These are phyloP conservation scores for Amanita molliuscula DNA, from an alignment of 768 basidiomycete species.

Conservation along the genomic window DNA sequence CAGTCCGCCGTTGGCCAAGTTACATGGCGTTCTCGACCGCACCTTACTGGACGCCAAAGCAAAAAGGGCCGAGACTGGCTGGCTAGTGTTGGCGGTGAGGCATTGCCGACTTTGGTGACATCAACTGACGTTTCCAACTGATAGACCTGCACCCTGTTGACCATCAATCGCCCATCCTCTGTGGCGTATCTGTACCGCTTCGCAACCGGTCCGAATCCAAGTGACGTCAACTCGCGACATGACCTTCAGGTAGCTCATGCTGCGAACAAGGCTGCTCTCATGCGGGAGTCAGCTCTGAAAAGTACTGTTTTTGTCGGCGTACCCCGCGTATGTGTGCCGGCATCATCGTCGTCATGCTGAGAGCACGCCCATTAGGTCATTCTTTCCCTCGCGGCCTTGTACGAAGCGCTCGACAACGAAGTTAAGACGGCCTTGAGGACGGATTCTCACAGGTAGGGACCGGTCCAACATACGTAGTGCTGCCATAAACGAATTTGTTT, in stretches of 20 bases:
- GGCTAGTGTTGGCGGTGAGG: slow-evolving; percentile 71
- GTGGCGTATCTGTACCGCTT: slow-evolving; percentile 78
- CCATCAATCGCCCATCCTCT: slow-evolving; percentile 70
- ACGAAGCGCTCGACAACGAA: slow-evolving; percentile 71
- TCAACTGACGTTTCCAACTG: slow-evolving; percentile 2
- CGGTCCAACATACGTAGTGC: background rate
- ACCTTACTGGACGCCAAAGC: slow-evolving; percentile 59
- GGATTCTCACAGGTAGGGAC: slow-evolving; percentile 51
- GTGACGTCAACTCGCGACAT: slow-evolving; percentile 25
- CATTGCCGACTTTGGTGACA: background rate
- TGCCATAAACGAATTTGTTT: slow-evolving; percentile 13
- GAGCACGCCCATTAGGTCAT: slow-evolving; percentile 47
- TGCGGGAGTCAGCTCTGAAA: slow-evolving; percentile 86
- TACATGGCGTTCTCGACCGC: slow-evolving; percentile 45
- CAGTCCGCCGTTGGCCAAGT: slow-evolving; percentile 40
- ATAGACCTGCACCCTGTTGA: slow-evolving; percentile 77
- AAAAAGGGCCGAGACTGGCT: slow-evolving; percentile 62
- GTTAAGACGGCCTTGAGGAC: slow-evolving; percentile 65
- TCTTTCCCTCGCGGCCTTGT: slow-evolving; percentile 67
- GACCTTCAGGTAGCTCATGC: slow-evolving; percentile 41
- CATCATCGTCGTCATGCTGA: slow-evolving; percentile 8
- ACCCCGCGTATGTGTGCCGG: slow-evolving; percentile 49
- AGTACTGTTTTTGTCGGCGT: slow-evolving; percentile 85
- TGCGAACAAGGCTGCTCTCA: slow-evolving; percentile 67
- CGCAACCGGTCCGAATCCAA: slow-evolving; percentile 40